phyloP scores from a whole-genome alignment of 169 alveolate genomes.

The Blepharisma undulans region DNA sequence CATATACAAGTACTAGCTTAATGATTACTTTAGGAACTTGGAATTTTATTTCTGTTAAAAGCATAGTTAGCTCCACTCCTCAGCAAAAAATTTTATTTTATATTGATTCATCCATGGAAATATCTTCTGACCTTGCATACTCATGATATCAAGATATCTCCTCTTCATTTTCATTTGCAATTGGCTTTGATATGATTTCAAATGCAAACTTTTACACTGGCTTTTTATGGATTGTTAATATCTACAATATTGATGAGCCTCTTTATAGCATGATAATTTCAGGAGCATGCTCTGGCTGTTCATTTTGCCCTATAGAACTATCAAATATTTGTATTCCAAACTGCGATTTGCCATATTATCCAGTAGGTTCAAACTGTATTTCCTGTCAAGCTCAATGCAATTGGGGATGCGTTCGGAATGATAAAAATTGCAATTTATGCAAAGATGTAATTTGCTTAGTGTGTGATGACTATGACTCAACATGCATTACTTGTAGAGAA shows the following conservation, averaged over 20 bases:
- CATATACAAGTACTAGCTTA: too few species aligned
- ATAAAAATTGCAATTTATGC: constrained; percentile 4
- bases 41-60: neutral
- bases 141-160: too few species aligned
- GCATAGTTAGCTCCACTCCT: neutral
- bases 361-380: neutral
- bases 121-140: too few species aligned
- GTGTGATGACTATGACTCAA: neutral
- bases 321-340: neutral
- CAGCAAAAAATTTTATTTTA: too few species aligned
- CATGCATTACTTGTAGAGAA: neutral
- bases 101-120: too few species aligned
- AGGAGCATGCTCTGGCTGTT: neutral
- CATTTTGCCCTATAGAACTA: neutral
- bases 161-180: too few species aligned
- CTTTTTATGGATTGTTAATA: neutral
- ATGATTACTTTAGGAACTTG: neutral
- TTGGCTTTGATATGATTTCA: neutral
- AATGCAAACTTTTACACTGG: neutral
- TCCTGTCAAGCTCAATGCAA: neutral
- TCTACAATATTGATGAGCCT: neutral
- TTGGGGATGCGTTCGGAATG: neutral
- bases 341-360: neutral
- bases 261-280: neutral
- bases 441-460: neutral